Evolutionary conservation across 257 asterid genomes (phyloP).

Genomic region (Nicotiana otophora): DNA sequence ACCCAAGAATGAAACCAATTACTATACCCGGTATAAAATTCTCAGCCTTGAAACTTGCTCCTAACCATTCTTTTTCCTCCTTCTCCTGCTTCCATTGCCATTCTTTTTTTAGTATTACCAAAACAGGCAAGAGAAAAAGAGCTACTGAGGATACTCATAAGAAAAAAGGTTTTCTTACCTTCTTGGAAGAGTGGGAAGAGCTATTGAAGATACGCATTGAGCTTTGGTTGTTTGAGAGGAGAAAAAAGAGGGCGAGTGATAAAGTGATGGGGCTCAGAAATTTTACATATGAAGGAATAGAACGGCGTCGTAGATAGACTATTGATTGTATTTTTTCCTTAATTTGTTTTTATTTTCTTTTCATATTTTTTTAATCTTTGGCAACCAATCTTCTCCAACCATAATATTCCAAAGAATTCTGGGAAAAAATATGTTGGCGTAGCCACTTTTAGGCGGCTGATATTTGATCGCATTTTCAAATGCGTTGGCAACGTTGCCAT

Average conservation of each 20-base stretch:
- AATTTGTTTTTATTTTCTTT: not conserved
- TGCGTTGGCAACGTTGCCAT: no score
- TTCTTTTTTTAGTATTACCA: not conserved
- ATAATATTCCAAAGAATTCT: no score
- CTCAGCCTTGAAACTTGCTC: slow-evolving; percentile 83
- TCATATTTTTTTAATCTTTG: no score
- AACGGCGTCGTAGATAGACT: not conserved
- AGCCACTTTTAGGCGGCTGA: no score
- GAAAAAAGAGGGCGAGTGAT: not conserved
- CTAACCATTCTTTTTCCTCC: slow-evolving; percentile 60
- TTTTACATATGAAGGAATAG: not conserved
- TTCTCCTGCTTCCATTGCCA: slow-evolving; percentile 27
- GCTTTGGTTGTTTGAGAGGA: not conserved
- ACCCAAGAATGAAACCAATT: slow-evolving; percentile 76
- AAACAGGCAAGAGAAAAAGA: not conserved
- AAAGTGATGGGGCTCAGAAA: not conserved
- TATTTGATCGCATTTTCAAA: no score
- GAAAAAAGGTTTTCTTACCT: slow-evolving; percentile 27
- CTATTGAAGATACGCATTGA: slow-evolving; percentile 9
- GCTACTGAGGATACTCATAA: not conserved
- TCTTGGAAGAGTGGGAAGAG: slow-evolving; percentile 38
- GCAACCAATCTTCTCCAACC: no score
- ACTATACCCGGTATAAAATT: slow-evolving; percentile 88
- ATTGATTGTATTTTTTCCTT: not conserved
- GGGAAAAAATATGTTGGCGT: no score